Evolutionary conservation across 2,329 filamentous ascomycete genomes (phyloP), one percentile per base, ranked within the genome.

Genomic region (Aspergillus niger): DNA sequence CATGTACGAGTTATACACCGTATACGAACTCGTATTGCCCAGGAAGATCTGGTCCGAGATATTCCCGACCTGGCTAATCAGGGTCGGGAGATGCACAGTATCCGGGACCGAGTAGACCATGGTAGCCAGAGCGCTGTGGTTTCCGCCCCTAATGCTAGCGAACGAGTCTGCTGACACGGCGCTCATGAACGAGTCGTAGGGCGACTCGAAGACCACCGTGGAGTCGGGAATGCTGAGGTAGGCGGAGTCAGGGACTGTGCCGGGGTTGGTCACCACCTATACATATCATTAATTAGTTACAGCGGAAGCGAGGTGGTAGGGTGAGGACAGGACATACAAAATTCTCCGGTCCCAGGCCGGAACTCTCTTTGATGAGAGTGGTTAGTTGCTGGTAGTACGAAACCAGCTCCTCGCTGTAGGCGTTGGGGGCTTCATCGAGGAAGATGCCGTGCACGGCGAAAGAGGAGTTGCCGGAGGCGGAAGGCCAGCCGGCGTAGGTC

Each of bases 151-250:
- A 15, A 63, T 32, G 2, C 7, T 26, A n/a, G 49, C 6, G 48
- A 63, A 62, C 2, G 26, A 32, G 30, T 44, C 10, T 8, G n/a
- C 32, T 2, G 39, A 41, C 3, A 59, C 3, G 24, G 30, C 43
- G 11, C 20, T n/a, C 17, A 59, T 36, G 32, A 62, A 62, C 17
- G 47, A 22, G 44, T 20, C 43, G 60, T 64, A 55, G 22, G 62
- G 50, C 3, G 59, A 62, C 49, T 62, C 62, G 39, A 64, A 64
- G 32, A 64, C 61, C n/a, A 64, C 62, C 0, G 62, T 59, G 1
- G 28, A 32, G 26, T 64, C 62, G 1, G 60, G 52, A 10, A 64
- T 54, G 8, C 28, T 30, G 38, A 64, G 60, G 54, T 64, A 64
- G n/a, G 62, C 57, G 1, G 38, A 32, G 36, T 62, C 57, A 1